These are phyloP conservation scores for Epichloe scottii DNA, from an alignment of 2,329 filamentous ascomycete genomes.

Conservation along the genomic window DNA sequence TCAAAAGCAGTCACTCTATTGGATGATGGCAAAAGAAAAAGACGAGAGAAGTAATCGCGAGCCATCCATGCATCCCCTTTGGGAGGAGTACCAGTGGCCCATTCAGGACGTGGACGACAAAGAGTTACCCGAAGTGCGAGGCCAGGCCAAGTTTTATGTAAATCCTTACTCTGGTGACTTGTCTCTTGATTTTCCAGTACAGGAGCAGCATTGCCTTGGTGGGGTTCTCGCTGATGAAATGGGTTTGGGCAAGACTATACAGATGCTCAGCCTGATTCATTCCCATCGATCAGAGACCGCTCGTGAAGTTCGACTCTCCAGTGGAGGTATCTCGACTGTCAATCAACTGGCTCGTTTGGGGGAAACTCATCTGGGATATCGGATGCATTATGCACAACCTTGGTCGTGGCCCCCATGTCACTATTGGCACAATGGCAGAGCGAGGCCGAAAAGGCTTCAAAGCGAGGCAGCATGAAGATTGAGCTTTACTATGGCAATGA, in stretches of 20 bases:
- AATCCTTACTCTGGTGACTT: constrained; percentile 95
- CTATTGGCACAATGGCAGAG: constrained; percentile 95
- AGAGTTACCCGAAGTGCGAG: constrained; percentile 51
- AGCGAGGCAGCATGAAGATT: constrained; percentile 66
- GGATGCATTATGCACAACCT: constrained; percentile 71
- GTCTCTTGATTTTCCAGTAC: constrained; percentile 78
- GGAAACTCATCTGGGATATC: constrained; percentile 43
- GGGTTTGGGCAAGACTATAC: constrained; percentile 96
- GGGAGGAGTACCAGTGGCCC: constrained; percentile 94
- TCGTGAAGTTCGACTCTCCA: constrained; percentile 22
- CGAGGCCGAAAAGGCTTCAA: constrained; percentile 83
- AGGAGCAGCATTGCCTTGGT: constrained; percentile 89
- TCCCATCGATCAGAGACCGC: constrained; percentile 55
- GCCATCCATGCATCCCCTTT: constrained; percentile 86
- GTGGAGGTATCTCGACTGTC: constrained; percentile 28
- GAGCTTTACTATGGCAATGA: constrained; percentile 89
- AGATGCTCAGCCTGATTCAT: constrained; percentile 92
- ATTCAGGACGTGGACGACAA: constrained; percentile 76
- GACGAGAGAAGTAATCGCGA: constrained; percentile 59
- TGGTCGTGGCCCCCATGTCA: constrained; percentile 96
- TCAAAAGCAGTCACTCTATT: constrained; percentile 87
- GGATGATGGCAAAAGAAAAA: constrained; percentile 93
- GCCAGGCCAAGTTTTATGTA: constrained; percentile 72
- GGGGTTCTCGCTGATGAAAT: constrained; percentile 94
- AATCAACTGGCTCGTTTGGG: constrained; percentile 52